These are phyloP conservation scores for Leishmania tropica DNA, from an alignment of 208 protist genomes.

Conservation along the genomic window DNA sequence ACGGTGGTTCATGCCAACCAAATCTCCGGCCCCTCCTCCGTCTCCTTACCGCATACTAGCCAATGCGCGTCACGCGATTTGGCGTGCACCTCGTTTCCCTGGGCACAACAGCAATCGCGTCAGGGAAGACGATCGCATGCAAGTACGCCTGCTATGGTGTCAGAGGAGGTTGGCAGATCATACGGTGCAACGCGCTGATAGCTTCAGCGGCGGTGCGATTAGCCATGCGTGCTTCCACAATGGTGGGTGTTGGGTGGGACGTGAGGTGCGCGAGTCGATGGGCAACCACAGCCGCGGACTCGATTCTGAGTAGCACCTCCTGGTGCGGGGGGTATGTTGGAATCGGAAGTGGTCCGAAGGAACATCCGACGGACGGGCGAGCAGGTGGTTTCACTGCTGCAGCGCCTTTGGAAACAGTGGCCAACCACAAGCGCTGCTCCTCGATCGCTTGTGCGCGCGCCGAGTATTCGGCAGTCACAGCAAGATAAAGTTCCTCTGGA, in stretches of 20 bases:
- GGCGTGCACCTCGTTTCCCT: neutral
- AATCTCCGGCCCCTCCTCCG: neutral
- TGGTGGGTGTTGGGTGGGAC: neutral
- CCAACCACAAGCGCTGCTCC: conserved; percentile 1
- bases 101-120: neutral
- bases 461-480: neutral
- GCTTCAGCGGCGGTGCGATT: neutral
- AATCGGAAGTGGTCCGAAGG: neutral
- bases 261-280: conserved; percentile 6
- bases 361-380: neutral
- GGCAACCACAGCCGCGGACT: neutral
- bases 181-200: neutral
- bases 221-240: conserved; percentile 6
- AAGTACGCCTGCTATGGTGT: neutral
- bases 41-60: neutral
- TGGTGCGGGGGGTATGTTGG: neutral
- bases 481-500: conserved; percentile 3
- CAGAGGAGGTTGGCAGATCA: conserved; percentile 1
- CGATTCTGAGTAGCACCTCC: conserved; percentile 1
- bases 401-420: neutral
- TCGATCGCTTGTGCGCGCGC: neutral
- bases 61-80: neutral
- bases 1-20: too few species aligned
- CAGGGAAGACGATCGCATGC: too few species aligned
- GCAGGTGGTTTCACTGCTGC: neutral